Conservation (phyloP, 495 filamentous ascomycete genomes). For the Parmelia sp. region DNA sequence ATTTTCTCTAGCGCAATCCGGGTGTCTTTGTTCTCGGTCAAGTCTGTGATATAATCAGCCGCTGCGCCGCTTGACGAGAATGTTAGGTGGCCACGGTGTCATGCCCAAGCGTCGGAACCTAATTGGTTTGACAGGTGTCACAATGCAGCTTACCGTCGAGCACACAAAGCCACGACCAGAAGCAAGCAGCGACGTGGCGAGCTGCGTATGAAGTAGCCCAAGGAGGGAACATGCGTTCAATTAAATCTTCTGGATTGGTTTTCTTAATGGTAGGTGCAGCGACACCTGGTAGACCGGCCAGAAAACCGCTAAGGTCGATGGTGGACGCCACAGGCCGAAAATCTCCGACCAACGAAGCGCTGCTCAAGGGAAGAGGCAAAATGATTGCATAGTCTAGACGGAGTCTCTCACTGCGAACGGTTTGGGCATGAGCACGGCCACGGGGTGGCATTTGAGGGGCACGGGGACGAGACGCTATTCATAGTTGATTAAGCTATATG, state of each 20-base stretch:
- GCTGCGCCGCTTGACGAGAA: background rate
- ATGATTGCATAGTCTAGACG: background rate
- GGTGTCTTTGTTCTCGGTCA: constrained; percentile 17
- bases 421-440: background rate
- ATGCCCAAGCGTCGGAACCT: background rate
- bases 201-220: constrained; percentile 8
- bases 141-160: constrained; percentile 17
- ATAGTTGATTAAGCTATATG: background rate
- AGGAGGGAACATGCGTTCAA: constrained; percentile 17
- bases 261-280: constrained; percentile 7
- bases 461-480: background rate
- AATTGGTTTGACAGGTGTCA: background rate
- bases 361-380: background rate
- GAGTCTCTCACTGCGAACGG: background rate
- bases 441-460: background rate
- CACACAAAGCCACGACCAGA: constrained; percentile 24
- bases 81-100: background rate
- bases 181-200: constrained; percentile 21
- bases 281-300: background rate
- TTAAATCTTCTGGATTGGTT: constrained; percentile 5
- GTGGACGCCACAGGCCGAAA: background rate
- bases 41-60: constrained; percentile 10
- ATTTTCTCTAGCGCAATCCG: constrained; percentile 7
- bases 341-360: background rate
- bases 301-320: background rate